Conservation (phyloP, 805 yeast genomes). For the Tetrapisispora phaffii region DNA sequence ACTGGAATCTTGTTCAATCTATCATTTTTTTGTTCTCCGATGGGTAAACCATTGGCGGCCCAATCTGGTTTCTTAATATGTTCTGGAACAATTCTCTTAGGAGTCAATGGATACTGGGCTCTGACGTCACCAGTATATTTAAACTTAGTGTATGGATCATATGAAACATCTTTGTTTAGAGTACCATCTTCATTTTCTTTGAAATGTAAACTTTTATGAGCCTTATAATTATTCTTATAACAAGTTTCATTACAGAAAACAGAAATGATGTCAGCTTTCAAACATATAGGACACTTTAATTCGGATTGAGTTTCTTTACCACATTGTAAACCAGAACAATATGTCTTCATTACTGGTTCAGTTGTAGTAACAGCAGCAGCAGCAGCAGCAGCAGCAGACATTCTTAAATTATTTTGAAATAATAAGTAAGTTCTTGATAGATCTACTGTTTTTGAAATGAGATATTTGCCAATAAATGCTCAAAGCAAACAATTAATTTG, state of each 20-base stretch:
- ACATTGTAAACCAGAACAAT: conserved; percentile 75
- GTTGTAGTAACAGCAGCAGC: conserved; percentile 2
- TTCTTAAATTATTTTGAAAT: not conserved
- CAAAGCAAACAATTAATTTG: too few species aligned
- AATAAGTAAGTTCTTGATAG: too few species aligned
- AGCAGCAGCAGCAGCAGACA: conserved; percentile 5
- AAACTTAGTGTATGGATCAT: conserved; percentile 81
- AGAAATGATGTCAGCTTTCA: conserved; percentile 51
- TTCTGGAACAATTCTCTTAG: conserved; percentile 62
- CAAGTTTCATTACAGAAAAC: conserved; percentile 79
- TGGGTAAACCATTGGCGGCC: conserved; percentile 69
- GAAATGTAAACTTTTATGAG: conserved; percentile 68
- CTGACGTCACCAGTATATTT: conserved; percentile 64
- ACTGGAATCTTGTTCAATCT: conserved; percentile 56
- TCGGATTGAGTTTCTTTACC: conserved; percentile 68
- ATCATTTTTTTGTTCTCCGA: conserved; percentile 64
- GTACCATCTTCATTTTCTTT: conserved; percentile 43
- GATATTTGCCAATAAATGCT: too few species aligned
- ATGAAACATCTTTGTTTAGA: conserved; percentile 28
- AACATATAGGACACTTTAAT: conserved; percentile 85
- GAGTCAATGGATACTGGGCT: conserved; percentile 74
- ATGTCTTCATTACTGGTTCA: conserved; percentile 4
- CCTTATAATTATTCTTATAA: conserved; percentile 59
- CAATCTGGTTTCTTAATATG: conserved; percentile 73
- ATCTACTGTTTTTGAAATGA: too few species aligned